Conservation (phyloP, 2,329 filamentous ascomycete species). For the Pseudogymnoascus sp. region DNA sequence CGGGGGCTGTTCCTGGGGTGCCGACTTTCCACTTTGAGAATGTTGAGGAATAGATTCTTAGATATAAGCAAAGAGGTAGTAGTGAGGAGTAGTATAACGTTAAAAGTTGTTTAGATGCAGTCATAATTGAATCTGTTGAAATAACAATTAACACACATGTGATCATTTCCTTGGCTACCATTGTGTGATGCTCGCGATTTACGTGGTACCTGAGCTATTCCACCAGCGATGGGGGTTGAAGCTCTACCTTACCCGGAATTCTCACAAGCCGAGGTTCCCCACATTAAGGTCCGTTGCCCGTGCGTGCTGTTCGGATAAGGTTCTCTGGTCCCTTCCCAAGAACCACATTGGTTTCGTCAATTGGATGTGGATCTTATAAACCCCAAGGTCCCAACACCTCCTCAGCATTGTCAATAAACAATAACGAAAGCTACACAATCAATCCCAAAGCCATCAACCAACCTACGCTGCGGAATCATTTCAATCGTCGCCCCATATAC, state of each 20-base stretch:
- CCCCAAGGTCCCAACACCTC: constrained; percentile 2
- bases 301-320: not conserved
- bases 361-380: constrained; percentile 5
- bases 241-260: not conserved
- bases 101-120: constrained; percentile 4
- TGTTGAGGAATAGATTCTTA: constrained; percentile 38
- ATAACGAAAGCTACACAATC: not conserved
- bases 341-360: not conserved
- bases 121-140: not conserved
- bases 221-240: not conserved
- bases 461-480: not conserved
- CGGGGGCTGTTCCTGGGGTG: constrained; percentile 70
- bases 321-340: not conserved
- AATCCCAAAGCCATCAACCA: not conserved
- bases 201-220: not conserved
- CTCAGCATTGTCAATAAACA: not conserved
- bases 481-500: not conserved
- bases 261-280: constrained; percentile 7
- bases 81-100: not conserved
- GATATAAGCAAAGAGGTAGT: not conserved
- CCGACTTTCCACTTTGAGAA: constrained; percentile 86
- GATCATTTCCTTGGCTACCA: not conserved
- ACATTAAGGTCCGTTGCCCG: not conserved
- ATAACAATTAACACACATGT: not conserved
- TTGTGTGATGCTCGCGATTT: not conserved